Evolutionary conservation across 2,329 filamentous ascomycete species (phyloP), one percentile per base, ranked within the genome.

Genomic region (Pleomassaria siparia): DNA sequence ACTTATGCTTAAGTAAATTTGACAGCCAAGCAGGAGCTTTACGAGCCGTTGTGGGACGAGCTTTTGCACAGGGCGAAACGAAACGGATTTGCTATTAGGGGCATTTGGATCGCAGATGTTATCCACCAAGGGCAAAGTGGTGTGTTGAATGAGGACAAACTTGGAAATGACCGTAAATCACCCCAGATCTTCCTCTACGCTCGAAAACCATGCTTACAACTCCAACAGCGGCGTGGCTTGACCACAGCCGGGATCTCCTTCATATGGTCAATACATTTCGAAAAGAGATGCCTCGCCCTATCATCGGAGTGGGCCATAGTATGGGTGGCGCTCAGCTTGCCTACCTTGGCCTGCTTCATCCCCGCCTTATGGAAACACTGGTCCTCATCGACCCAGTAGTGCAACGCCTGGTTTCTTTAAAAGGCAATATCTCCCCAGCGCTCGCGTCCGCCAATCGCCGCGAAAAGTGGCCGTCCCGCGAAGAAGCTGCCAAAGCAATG

Each of bases 71-170:
- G 77, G 15, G 75, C 85, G 5, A 79, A 80, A 55, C 66, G 71
- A 12, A 74, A 78, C 46, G 84, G 83, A 15, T 82, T 95, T 59
- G 78, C 80, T 2, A 89, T 97, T 59, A 82, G 89, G 47, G 78
- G 82, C 52, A 91, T 97, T 58, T 96, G 89, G 88, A 94, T 96
- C 59, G 85, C 89, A 52, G 92, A 97, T 72, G 83, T 88, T n/a
- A 85, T 89, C 24, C 86, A 90, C 66, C 89, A 96, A 74, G 91
- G 91, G 28, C 77, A 83, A 60, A 95, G 88, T 65, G 84, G 87
- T 30, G 75, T 88, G 10, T 65, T 95, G 33, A 97, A 96, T 67
- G 87, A 91, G 70, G 67, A 78, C 32, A 76, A 79, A 10, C 74
- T 95, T 1, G 92, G 91, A 46, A 88, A 96, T 68, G 91, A 97